Conservation (phyloP, 83 land plant genomes). For the Thuja plicata region DNA sequence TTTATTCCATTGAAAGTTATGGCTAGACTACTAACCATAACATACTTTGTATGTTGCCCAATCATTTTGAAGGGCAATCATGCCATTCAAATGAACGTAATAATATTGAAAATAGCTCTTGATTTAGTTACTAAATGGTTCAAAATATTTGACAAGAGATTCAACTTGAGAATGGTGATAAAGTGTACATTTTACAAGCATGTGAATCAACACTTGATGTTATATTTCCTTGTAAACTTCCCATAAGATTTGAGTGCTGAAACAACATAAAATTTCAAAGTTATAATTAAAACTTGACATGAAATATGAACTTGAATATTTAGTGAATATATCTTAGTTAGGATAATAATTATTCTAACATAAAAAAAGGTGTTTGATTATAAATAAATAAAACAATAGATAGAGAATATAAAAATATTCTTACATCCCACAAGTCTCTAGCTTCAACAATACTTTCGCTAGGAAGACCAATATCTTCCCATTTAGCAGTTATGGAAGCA, state of each 20-base stretch:
- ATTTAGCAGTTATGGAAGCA: slow-evolving; percentile 27
- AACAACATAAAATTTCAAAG: neutral
- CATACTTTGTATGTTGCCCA: too few species aligned
- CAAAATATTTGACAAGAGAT: too few species aligned
- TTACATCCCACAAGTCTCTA: slow-evolving; percentile 41
- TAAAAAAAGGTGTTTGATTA: too few species aligned
- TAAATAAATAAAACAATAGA: neutral
- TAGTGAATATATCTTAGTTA: neutral
- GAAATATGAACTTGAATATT: neutral
- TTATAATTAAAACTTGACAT: neutral
- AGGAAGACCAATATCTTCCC: slow-evolving; percentile 34
- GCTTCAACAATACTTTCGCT: slow-evolving; percentile 20
- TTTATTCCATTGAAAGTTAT: too few species aligned
- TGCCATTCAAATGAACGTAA: too few species aligned
- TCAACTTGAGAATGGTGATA: neutral
- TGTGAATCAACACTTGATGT: slow-evolving; percentile 30
- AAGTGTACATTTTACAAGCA: slow-evolving; percentile 42
- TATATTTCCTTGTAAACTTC: neutral
- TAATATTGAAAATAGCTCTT: too few species aligned
- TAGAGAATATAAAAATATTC: neutral
- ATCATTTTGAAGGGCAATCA: too few species aligned
- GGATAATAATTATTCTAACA: neutral
- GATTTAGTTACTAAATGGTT: too few species aligned
- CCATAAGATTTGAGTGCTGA: neutral
- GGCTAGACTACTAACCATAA: too few species aligned